These are phyloP conservation scores for Boletus rex-veris DNA, from an alignment of 768 basidiomycete genomes.

Conservation along the genomic window DNA sequence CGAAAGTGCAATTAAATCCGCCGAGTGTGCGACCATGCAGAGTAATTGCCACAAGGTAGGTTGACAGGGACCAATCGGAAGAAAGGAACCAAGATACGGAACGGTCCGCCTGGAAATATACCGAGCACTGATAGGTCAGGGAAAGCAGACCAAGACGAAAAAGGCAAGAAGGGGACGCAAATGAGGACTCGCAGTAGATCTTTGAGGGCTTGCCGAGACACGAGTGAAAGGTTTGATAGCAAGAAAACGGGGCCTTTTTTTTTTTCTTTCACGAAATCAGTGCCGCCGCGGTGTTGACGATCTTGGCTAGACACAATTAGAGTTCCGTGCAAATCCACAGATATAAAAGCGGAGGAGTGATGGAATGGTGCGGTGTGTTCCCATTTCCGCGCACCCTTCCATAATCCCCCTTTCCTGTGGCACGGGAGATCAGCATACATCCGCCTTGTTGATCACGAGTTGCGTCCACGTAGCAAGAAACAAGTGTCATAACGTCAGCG, in stretches of 20 bases:
- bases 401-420: not conserved
- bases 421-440: not conserved
- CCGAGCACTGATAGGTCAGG: constrained; percentile 40
- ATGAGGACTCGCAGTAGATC: constrained; percentile 17
- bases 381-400: constrained; percentile 14
- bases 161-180: constrained; percentile 27
- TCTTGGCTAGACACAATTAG: constrained; percentile 25
- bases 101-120: constrained; percentile 41
- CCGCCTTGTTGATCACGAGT: not conserved
- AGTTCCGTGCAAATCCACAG: constrained; percentile 26
- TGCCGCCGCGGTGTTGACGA: constrained; percentile 30
- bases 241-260: constrained; percentile 28
- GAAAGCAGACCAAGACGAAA: constrained; percentile 31
- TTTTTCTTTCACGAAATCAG: constrained; percentile 25
- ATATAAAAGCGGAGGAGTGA: constrained; percentile 27
- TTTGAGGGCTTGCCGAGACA: constrained; percentile 26
- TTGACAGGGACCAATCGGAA: constrained; percentile 47
- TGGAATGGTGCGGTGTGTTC: constrained; percentile 11
- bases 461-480: constrained; percentile 10
- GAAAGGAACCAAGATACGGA: constrained; percentile 39
- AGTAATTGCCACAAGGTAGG: constrained; percentile 39
- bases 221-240: constrained; percentile 28
- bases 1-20: constrained; percentile 31
- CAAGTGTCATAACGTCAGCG: constrained; percentile 13
- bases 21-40: constrained; percentile 29